Evolutionary conservation across 306 rosid species (phyloP).

Genomic region (Chamaecrista fasciculata): DNA sequence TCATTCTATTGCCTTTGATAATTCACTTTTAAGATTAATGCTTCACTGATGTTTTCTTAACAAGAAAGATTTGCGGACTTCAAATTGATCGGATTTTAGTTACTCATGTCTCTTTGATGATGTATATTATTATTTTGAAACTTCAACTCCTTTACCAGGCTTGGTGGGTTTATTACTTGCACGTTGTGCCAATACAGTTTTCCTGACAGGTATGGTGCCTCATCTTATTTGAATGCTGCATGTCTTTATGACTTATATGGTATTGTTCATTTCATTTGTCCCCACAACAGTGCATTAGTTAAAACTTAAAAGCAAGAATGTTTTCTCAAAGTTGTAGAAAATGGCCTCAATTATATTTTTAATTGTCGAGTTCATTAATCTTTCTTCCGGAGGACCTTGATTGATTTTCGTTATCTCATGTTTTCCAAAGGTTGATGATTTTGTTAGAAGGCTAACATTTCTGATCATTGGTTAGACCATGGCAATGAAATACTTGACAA

Average conservation of each 20-base stretch:
- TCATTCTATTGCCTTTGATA: too few relatives aligned
- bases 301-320: neutral
- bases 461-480: constrained; percentile 54
- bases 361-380: neutral
- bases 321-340: constrained; percentile 12
- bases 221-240: constrained; percentile 18
- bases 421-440: constrained; percentile 20
- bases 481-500: constrained; percentile 78
- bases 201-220: constrained; percentile 66
- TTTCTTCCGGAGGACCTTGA: neutral
- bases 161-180: constrained; percentile 81
- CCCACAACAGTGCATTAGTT: too few relatives aligned
- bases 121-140: constrained; percentile 33
- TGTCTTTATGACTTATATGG: neutral
- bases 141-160: constrained; percentile 55
- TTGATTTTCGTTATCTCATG: neutral
- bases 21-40: neutral
- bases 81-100: too few relatives aligned
- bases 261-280: neutral
- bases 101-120: neutral
- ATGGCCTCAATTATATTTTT: neutral
- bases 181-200: constrained; percentile 52
- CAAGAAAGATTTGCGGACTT: too few relatives aligned
- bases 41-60: neutral
- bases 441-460: constrained; percentile 5